Evolutionary conservation across 2,329 filamentous ascomycete species (phyloP).

Genomic region (Clonostachys sp.): DNA sequence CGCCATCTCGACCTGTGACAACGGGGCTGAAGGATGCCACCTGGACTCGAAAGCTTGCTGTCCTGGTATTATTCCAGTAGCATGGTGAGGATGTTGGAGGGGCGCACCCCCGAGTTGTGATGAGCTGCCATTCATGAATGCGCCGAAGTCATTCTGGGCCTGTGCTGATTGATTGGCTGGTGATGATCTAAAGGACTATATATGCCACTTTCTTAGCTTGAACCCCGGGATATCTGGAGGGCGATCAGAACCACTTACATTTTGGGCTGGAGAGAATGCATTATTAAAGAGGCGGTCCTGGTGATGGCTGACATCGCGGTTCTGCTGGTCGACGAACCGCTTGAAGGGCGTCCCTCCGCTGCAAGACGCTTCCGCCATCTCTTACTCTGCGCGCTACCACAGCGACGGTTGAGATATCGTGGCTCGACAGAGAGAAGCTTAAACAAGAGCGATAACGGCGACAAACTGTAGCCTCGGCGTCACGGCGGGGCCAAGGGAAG

Average conservation of each 20-base stretch:
- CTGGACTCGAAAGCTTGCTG: constrained; percentile 22
- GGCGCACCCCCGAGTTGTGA: constrained; percentile 14
- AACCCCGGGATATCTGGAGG: too few relatives aligned
- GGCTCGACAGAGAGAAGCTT: not conserved
- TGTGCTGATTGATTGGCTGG: constrained; percentile 11
- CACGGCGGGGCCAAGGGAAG: not conserved
- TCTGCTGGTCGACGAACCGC: constrained; percentile 33
- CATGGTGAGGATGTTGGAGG: constrained; percentile 14
- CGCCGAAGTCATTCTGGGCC: constrained; percentile 22
- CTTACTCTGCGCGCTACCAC: not conserved
- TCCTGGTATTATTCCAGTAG: constrained; percentile 24
- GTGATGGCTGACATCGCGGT: constrained; percentile 32
- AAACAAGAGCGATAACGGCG: too few relatives aligned
- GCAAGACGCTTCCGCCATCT: constrained; percentile 35
- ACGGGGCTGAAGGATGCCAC: constrained; percentile 4
- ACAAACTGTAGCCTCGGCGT: too few relatives aligned
- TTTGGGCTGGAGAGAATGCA: not conserved
- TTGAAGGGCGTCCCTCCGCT: constrained; percentile 37
- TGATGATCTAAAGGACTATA: too few relatives aligned
- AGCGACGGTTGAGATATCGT: not conserved
- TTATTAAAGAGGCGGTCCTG: constrained; percentile 30
- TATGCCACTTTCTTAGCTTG: too few relatives aligned
- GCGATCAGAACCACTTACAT: too few relatives aligned
- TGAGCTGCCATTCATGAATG: constrained; percentile 24
- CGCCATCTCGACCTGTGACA: constrained; percentile 4